Percentiles rank a stretch among this genome's conserved stretches.
Conservation (phyloP, 108 stramenopile species). For the Pelagomonas calceolata region DNA sequence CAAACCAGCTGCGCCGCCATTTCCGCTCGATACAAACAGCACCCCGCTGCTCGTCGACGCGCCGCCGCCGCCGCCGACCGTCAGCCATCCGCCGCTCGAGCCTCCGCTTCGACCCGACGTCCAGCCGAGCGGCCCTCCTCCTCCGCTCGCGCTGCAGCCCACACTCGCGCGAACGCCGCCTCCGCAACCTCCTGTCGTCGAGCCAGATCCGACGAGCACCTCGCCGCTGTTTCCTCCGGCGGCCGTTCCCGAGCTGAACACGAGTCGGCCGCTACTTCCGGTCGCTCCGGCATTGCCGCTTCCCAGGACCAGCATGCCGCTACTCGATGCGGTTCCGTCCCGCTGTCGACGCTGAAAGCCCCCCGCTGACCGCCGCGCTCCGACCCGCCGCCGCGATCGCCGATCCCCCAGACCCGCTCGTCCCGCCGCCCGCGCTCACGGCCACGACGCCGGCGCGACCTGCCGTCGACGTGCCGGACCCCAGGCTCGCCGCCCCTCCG, state of each 20-base stretch:
- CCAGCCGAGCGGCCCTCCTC: neutral
- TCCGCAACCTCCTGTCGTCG: neutral
- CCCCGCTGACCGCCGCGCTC: neutral
- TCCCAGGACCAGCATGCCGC: slow-evolving; percentile 17
- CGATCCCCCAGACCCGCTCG: neutral
- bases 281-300: slow-evolving; percentile 4
- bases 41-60: neutral
- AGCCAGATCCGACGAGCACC: slow-evolving; percentile 8
- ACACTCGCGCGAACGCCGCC: neutral
- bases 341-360: neutral
- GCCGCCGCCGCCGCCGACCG: neutral
- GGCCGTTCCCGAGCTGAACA: slow-evolving; percentile 19
- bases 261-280: slow-evolving; percentile 6
- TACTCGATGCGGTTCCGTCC: slow-evolving; percentile 1
- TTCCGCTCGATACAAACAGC: neutral
- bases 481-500: neutral
- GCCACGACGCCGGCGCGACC: neutral
- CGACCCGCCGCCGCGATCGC: slow-evolving; percentile 18
- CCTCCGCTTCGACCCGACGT: neutral
- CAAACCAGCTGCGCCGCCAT: neutral
- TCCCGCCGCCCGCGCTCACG: slow-evolving; percentile 1
- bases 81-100: neutral
- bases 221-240: slow-evolving; percentile 19
- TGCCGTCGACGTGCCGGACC: neutral
- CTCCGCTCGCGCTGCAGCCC: slow-evolving; percentile 2